phyloP scores from a whole-genome alignment of 768 basidiomycete species.

The Suillus ampliporus region DNA sequence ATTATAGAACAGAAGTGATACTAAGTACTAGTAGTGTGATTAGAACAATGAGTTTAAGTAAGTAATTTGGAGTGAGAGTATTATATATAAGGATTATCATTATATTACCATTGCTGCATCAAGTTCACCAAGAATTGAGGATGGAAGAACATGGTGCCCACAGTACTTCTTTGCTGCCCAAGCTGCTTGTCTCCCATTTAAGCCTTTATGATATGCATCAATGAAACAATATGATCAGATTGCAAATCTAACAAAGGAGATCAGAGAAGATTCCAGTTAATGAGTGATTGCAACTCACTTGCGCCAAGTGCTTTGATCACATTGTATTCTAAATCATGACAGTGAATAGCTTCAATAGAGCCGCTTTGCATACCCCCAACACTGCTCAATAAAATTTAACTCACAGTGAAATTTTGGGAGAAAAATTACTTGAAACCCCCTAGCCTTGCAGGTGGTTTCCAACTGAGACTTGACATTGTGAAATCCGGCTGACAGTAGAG shows the following conservation, averaged over 20 bases:
- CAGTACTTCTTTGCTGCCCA: slow-evolving; percentile 31
- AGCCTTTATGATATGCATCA: slow-evolving; percentile 23
- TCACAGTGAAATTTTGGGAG: slow-evolving; percentile 8
- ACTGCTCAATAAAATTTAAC: slow-evolving; percentile 32
- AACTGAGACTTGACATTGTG: too few species aligned
- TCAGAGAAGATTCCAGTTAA: too few species aligned
- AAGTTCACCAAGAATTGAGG: slow-evolving; percentile 10
- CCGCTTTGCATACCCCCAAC: slow-evolving; percentile 43
- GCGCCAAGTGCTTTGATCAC: slow-evolving; percentile 27
- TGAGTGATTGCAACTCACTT: slow-evolving; percentile 15
- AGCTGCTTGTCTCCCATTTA: slow-evolving; percentile 30
- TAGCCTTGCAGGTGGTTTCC: too few species aligned
- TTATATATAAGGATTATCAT: too few species aligned
- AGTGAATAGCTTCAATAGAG: slow-evolving; percentile 31
- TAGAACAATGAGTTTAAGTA: background rate
- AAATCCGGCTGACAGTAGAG: too few species aligned
- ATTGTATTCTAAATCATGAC: slow-evolving; percentile 41
- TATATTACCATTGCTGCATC: background rate
- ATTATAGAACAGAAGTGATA: background rate
- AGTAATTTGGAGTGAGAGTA: background rate
- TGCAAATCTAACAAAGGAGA: slow-evolving; percentile 4
- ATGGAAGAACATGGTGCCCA: slow-evolving; percentile 21
- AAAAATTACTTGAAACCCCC: too few species aligned
- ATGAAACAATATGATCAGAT: slow-evolving; percentile 21
- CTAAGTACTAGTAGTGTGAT: background rate